Conservation (phyloP, 208 protist genomes). For the Herpetomonas muscarum region DNA sequence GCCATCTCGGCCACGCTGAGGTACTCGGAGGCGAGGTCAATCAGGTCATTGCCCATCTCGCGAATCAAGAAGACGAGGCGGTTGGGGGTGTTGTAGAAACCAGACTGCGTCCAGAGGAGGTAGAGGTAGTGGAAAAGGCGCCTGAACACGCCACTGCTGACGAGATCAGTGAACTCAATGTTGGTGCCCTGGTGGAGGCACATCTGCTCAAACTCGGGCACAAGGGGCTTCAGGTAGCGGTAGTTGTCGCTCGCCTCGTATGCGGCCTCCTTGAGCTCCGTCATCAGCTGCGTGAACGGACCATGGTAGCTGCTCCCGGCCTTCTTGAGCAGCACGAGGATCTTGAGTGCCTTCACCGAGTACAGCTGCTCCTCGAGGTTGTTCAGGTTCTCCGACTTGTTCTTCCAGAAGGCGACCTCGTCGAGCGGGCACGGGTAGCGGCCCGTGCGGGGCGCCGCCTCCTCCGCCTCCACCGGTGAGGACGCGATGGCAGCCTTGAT, state of each 20-base stretch:
- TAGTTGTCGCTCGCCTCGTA: conserved; percentile 90
- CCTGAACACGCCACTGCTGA: conserved; percentile 76
- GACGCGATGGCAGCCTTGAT: conserved; percentile 88
- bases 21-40: conserved; percentile 86
- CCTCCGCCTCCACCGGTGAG: conserved; percentile 82
- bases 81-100: conserved; percentile 91
- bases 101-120: conserved; percentile 92
- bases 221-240: conserved; percentile 87
- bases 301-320: conserved; percentile 87
- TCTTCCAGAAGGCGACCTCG: conserved; percentile 95
- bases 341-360: conserved; percentile 87
- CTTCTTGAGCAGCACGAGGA: conserved; percentile 91
- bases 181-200: conserved; percentile 39
- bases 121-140: conserved; percentile 92
- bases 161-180: conserved; percentile 76
- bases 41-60: conserved; percentile 94
- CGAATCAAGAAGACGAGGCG: conserved; percentile 93
- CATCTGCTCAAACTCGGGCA: conserved; percentile 84
- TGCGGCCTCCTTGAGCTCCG: conserved; percentile 81
- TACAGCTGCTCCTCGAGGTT: conserved; percentile 93
- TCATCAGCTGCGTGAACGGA: conserved; percentile 85
- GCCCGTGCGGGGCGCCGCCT: conserved; percentile 42
- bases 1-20: conserved; percentile 90
- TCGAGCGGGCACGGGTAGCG: conserved; percentile 89
- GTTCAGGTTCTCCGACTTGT: conserved; percentile 91